Percentiles rank a stretch among this genome's conserved stretches.
Evolutionary conservation across 331 rosid genomes (phyloP).

Genomic region (Rhamnella rubrinervis): DNA sequence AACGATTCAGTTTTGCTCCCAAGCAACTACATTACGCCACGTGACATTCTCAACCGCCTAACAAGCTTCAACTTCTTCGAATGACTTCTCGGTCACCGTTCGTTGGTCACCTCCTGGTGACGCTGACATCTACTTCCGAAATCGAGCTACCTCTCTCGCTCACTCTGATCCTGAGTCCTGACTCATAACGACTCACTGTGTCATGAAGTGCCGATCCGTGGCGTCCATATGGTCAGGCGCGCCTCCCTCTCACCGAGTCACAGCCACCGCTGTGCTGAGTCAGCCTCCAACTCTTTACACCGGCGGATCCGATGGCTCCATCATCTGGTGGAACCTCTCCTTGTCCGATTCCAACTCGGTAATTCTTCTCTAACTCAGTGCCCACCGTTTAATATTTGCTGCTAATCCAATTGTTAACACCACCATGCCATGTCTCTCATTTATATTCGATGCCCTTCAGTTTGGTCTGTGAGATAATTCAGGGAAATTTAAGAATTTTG

Average conservation of each 20-base stretch:
- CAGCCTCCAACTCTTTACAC: conserved; percentile 73
- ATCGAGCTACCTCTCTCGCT: conserved; percentile 9
- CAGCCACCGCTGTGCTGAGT: conserved; percentile 60
- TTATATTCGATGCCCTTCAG: neutral
- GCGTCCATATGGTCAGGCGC: conserved; percentile 84
- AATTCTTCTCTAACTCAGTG: conserved; percentile 11
- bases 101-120: neutral
- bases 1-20: neutral
- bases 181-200: conserved; percentile 28
- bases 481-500: neutral
- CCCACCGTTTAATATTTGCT: neutral
- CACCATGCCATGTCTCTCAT: too few species aligned
- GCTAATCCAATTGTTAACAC: too few species aligned
- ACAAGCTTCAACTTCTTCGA: neutral
- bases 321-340: conserved; percentile 87
- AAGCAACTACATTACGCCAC: neutral
- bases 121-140: neutral
- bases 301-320: conserved; percentile 95
- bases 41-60: neutral
- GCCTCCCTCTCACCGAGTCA: conserved; percentile 70
- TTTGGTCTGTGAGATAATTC: neutral
- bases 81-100: neutral
- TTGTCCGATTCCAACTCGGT: conserved; percentile 56
- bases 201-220: conserved; percentile 91
- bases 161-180: conserved; percentile 3